These are phyloP conservation scores for Xylaria sp. DNA, from an alignment of 495 filamentous ascomycete genomes.

Conservation along the genomic window DNA sequence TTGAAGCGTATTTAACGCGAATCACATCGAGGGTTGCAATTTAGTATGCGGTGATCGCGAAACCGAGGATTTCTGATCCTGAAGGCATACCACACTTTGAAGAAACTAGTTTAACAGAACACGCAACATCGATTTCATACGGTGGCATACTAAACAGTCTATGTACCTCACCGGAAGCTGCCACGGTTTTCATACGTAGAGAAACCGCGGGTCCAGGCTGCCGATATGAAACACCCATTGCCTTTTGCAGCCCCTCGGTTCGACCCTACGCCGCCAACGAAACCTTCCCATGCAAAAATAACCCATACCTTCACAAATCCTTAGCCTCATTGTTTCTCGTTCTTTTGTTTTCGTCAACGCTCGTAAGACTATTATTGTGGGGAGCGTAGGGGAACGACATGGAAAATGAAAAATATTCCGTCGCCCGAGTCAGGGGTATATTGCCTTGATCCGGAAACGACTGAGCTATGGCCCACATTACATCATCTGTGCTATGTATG, in stretches of 20 bases:
- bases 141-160: constrained; percentile 41
- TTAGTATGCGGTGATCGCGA: neutral
- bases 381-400: neutral
- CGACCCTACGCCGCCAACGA: constrained; percentile 40
- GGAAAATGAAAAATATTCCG: constrained; percentile 7
- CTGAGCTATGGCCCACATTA: neutral
- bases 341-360: constrained; percentile 31
- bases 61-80: neutral
- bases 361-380: constrained; percentile 28
- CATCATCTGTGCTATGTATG: neutral
- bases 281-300: constrained; percentile 41
- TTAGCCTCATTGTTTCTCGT: constrained; percentile 34
- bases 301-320: constrained; percentile 24
- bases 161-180: constrained; percentile 36
- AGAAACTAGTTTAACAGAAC: neutral
- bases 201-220: constrained; percentile 6
- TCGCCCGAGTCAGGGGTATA: neutral
- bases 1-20: neutral
- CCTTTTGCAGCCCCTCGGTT: constrained; percentile 31
- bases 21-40: neutral
- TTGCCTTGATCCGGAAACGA: neutral
- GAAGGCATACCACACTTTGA: neutral
- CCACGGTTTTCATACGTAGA: constrained; percentile 11
- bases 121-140: constrained; percentile 32
- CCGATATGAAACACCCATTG: constrained; percentile 25